Evolutionary conservation across 208 protist species (phyloP), one percentile per base, ranked within the genome.

Genomic region (Tritrichomonas foetus): DNA sequence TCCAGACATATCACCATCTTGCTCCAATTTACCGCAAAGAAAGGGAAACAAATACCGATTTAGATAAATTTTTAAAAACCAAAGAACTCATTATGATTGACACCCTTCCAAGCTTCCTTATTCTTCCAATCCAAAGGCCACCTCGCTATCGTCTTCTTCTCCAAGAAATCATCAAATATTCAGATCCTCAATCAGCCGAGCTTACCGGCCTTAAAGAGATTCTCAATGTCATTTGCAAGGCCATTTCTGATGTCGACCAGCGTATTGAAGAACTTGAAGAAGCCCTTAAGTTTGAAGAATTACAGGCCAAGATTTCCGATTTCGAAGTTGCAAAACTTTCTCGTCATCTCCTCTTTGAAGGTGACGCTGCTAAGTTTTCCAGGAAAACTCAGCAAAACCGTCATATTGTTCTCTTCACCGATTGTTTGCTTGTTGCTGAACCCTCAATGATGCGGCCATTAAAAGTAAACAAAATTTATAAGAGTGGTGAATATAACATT

Each of bases 91-190:
- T 44, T 27, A 0, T 36, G 11, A 33, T 39, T 0, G 78, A 89
- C 44, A 89, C 78, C 3, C 3, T 89, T 61, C 16, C 44, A 39
- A 33, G 41, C 13, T 89, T 57, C 27, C 27, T 94, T 25, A 94
- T 94, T 39, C 55, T 66, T 61, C 94, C 94, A n/a, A 66, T 94
- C n/a, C 94, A 94, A 55, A 41, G 94, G 16, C 66, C 72, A 16
- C 94, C 94, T 49, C 64, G 94, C 44, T 94, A 94, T 66, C 74
- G 89, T 69, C 47, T 94, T 57, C 75, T 94, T 47, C 72, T 94
- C 44, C 94, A 94, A 66, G 94, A 94, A 89, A 8, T 94, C 1
- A 93, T 93, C 30, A 89, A 93, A 89, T 74, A 92, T 55, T 89
- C 94, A 20, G 22, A 74, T 8, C 11, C n/a, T 39, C 75, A 93